Base-by-base conservation (phyloP, 2,329 filamentous ascomycete genomes). In the Xylaria sp. region DNA sequence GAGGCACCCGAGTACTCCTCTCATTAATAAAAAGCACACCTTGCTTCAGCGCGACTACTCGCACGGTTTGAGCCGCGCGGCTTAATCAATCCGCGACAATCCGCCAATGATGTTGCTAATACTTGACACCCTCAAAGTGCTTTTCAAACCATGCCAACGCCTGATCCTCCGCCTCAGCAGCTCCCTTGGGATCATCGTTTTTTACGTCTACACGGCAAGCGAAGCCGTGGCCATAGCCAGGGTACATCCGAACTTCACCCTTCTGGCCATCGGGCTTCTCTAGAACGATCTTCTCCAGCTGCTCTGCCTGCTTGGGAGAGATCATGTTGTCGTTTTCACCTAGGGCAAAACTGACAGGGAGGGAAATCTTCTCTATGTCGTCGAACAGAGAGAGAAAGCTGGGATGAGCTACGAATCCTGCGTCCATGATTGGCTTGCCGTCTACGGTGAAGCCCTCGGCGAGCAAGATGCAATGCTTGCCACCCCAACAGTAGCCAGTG, bases 401-500 rank as follows among this genome's bases (percentile, higher is more conserved):
- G 2, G 88, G 87, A 73, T 89, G 87, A 10, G 82, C 86, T 0
- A 84, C 82, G 73, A 88, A 88, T 8, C 76, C 85, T 7, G 81
- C 85, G 71, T 88, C 84, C 51, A 89, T 77, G 10, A 89, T 80
- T 2, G 81, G 78, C 69, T 76, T 75, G 46, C 72, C 78, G 20
- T 77, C 74, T 31, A 66, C 66, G 2, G 65, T 66, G 39, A 64
- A 69, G 5, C 78, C 73, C 18, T 82, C 81, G 12, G 83, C 80
- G 3, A 90, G 82, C n/a, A 83, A 76, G 9, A 88, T 75, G 2
- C 82, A 79, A 72, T 89, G 84, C 69, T 86, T 86, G 28, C 87
- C 89, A 28, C 89, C 89, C 88, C 88, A 91, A 81, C 88, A 90
- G 79, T 89, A 90, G 0, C 89, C 89, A 0, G 86, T 86, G 0